These are phyloP conservation scores for Graphium sp. DNA, from an alignment of 2,329 filamentous ascomycete species.

Conservation along the genomic window DNA sequence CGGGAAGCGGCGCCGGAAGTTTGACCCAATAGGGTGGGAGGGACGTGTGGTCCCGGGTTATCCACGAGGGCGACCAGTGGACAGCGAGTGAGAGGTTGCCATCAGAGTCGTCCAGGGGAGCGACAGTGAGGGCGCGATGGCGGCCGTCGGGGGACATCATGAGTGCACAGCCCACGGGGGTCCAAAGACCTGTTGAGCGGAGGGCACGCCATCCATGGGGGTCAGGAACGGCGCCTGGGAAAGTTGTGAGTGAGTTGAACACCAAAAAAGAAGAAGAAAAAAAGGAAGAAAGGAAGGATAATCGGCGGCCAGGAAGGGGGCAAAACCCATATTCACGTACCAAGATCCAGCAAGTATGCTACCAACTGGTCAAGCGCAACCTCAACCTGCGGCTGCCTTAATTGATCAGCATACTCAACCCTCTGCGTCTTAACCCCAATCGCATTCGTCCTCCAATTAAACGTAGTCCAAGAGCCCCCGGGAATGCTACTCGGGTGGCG, in stretches of 20 bases:
- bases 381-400: slow-evolving; percentile 34
- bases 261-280: slow-evolving; percentile 1
- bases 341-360: slow-evolving; percentile 44
- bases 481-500: slow-evolving; percentile 32
- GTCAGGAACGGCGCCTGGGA: slow-evolving; percentile 35
- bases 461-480: slow-evolving; percentile 47
- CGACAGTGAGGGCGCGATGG: slow-evolving; percentile 32
- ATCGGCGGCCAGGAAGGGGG: no score
- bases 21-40: slow-evolving; percentile 44
- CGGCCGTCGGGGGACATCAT: slow-evolving; percentile 33
- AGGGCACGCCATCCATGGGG: slow-evolving; percentile 40
- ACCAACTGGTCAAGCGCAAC: slow-evolving; percentile 41
- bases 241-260: no score
- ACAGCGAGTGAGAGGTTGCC: slow-evolving; percentile 40
- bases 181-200: slow-evolving; percentile 40
- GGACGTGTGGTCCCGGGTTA: slow-evolving; percentile 28
- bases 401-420: slow-evolving; percentile 42
- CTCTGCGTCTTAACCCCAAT: slow-evolving; percentile 46
- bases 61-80: slow-evolving; percentile 38
- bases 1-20: slow-evolving; percentile 17
- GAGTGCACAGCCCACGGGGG: slow-evolving; percentile 38
- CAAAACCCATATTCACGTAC: no score
- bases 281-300: no score
- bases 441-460: slow-evolving; percentile 47
- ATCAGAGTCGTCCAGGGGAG: slow-evolving; percentile 40